Base-by-base conservation (phyloP, 2,329 filamentous ascomycete genomes). In the Tolypocladium pustulatum region DNA sequence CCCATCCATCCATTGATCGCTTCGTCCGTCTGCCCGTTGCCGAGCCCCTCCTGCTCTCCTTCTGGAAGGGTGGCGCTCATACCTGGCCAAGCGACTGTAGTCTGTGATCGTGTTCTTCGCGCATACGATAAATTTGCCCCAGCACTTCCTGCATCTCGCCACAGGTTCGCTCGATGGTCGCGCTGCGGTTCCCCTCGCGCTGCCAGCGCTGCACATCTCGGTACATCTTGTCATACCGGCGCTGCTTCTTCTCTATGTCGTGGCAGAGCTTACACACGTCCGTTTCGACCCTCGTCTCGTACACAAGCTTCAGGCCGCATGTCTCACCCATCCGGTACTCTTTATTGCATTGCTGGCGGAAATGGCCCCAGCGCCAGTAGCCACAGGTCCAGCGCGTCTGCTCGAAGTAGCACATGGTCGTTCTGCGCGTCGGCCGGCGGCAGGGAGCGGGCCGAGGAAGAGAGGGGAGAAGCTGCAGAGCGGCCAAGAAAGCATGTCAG, bases 281-380 rank as follows among this genome's bases (percentile, higher is more conserved):
- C 51, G 72, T 66, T 57, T 87, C 79, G 60, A 78, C 78, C 63
- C 84, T 79, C 32, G 90, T 92, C 66, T 84, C 78, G 78, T 89
- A 91, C 69, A 96, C 87, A 63, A 96, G 83, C 76, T 91, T 96
- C 77, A 96, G 87, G 62, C 93, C 93, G 76, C 93, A 97, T 41
- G 93, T 97, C 80, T 97, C 93, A 68, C 93, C 93, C 65, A 90
- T 96, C 64, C 93, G 89, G 77, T 96, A 95, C 73, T 97, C 93
- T 75, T 91, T 91, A 74, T 89, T 87, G 81, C 93, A 97, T 72
- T 96, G 92, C 74, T 92, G 84, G 65, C 89, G 86, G 79, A 97
- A 97, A 76, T 88, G 88, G 65, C 90, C 89, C 92, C 92, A 97
- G 75, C 91, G 91, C 87, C 89, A 96, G 81, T 91, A 93, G 69